Evolutionary conservation across 208 protist genomes (phyloP), one percentile per base, ranked within the genome.

Genomic region (Crithidia brevicula): DNA sequence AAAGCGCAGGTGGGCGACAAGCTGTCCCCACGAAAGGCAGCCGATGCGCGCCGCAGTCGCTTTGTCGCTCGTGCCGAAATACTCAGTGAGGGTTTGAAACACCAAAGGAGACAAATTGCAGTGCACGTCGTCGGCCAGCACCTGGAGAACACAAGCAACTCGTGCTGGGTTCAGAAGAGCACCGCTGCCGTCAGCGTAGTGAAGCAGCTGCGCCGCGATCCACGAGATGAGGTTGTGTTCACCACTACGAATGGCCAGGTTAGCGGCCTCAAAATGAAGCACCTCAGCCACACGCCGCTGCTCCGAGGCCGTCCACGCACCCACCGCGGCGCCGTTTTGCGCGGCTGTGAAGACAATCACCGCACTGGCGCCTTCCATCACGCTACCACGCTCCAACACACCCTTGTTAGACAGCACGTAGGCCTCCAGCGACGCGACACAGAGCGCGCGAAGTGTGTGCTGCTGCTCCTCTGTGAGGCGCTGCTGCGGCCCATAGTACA

Each of bases 401-500:
- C 62, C 63, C 45, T 70, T 53, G 18, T 25, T n/a, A n/a, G 70
- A 56, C 45, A 40, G 7, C 13, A 65, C 15, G 56, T 65, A 79
- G 15, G 63, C 42, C 27, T 27, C 25, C 34, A 73, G 18, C n/a
- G 59, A 46, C 13, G 66, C 45, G 20, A 76, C 56, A 27, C 70
- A 79, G 28, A 72, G 20, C n/a, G 28, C 38, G 25, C 64, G 64
- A 27, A 71, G 34, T 20, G 64, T 56, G 25, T 58, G 16, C 42
- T 79, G 67, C 42, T 58, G 51, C 0, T 11, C 36, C 0, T 33
- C n/a, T 15, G 30, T 16, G 47, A 72, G 46, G 52, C 27, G 34
- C 42, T 72, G 50, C 36, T 58, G 66, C 10, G 68, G 60, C 10
- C 72, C 71, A 60, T 80, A 89, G 50, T 77, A 81, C 33, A 96